phyloP scores from a whole-genome alignment of 1,139 yeast species.

The Candida tetrigidarum region DNA sequence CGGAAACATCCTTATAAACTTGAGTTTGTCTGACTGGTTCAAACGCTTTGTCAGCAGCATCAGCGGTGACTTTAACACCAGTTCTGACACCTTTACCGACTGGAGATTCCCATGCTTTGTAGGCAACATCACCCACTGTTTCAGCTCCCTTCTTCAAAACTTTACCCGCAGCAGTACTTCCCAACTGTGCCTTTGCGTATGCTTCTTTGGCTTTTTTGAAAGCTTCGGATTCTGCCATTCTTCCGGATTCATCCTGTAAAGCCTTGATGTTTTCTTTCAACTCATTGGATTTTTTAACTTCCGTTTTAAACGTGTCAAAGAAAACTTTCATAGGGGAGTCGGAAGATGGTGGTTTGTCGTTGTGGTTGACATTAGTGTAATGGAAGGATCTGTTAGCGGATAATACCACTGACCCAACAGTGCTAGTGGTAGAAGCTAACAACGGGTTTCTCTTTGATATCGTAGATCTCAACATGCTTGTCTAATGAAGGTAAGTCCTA shows the following conservation, averaged over 20 bases:
- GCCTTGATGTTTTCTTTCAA: slow-evolving; percentile 93
- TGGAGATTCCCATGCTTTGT: slow-evolving; percentile 96
- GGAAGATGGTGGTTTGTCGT: slow-evolving; percentile 26
- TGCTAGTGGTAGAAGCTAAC: slow-evolving; percentile 1
- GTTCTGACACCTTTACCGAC: slow-evolving; percentile 87
- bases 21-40: slow-evolving; percentile 95
- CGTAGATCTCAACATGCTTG: slow-evolving; percentile 13
- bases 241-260: slow-evolving; percentile 94
- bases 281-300: slow-evolving; percentile 90
- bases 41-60: slow-evolving; percentile 80
- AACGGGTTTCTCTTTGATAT: slow-evolving; percentile 10
- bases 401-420: slow-evolving; percentile 4
- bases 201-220: slow-evolving; percentile 95
- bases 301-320: slow-evolving; percentile 87
- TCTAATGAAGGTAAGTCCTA: too few species aligned
- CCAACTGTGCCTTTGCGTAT: slow-evolving; percentile 80
- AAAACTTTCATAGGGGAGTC: slow-evolving; percentile 93
- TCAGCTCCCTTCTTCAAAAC: slow-evolving; percentile 91
- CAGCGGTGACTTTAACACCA: slow-evolving; percentile 81
- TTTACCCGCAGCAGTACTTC: slow-evolving; percentile 81
- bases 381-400: slow-evolving; percentile 16
- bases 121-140: slow-evolving; percentile 88
- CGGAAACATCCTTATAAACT: slow-evolving; percentile 85
- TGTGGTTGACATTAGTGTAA: slow-evolving; percentile 14
- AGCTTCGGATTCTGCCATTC: slow-evolving; percentile 93